Base-by-base conservation (phyloP, 164 flowering plant species). In the Piper betle region DNA sequence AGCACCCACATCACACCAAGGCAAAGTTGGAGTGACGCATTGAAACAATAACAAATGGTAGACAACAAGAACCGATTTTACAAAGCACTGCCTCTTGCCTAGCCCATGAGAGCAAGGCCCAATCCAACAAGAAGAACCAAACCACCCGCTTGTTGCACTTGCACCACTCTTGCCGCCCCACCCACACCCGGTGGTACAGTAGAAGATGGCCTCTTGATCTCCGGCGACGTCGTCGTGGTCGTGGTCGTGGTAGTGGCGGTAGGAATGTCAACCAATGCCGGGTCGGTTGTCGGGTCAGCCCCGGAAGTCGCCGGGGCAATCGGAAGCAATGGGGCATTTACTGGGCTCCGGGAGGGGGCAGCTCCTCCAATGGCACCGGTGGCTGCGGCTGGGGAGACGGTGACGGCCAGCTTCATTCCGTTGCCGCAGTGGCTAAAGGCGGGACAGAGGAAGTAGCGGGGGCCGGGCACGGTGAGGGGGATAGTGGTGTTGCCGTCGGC, bases 51-150 rank as follows among this genome's bases (percentile, higher is more conserved):
- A 62, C 5, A 6, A 58, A 38, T 15, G 17, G 1, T 9, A 15
- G 6, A 37, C 9, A 40, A 16, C 10, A 53, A 7, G 16, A 25
- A 57, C 6, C 6, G 7, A 33, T 11, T 40, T n/a, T n/a, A 61
- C 3, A 17, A 63, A 60, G 85, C 85, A 83, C 84, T 78, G 82
- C 80, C 81, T 78, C 82, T 77, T 39, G 50, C 77, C 82, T 81
- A 79, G 79, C 75, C 66, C 73, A 73, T 52, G 7, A 73, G 17
- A 39, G 46, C 75, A 62, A 74, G 41, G 43, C 50, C 50, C 50
- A 75, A 12, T 16, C 66, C 55, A 16, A 68, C 84, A 46, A 70
- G 18, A 16, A 66, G 55, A 41, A 78, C 59, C 25, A 69, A 69
- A 43, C 58, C 62, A 20, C 77, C 81, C 12, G 72, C 37, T 60